Conservation (phyloP, 129 eudicot species). For the Apium graveolens region DNA sequence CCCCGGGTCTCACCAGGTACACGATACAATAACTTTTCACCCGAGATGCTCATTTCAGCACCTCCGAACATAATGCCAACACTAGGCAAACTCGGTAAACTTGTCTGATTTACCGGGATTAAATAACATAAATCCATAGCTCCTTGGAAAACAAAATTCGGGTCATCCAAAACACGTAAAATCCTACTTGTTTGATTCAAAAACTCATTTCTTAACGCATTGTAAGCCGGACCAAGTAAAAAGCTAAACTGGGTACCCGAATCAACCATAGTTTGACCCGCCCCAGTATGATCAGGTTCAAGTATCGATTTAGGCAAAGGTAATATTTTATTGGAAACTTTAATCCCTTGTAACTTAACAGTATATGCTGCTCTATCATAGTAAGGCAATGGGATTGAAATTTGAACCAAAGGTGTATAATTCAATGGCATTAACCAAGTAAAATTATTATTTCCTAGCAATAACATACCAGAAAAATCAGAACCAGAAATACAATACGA, state of each 20-base stretch:
- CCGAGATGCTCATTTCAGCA: constrained; percentile 49
- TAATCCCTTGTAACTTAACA: constrained; percentile 65
- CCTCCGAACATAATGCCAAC: constrained; percentile 57
- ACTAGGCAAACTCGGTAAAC: constrained; percentile 42
- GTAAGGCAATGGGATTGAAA: constrained; percentile 56
- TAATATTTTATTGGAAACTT: constrained; percentile 36
- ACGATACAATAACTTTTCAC: constrained; percentile 42
- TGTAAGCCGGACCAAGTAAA: constrained; percentile 62
- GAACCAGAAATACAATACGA: constrained; percentile 70
- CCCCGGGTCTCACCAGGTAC: constrained; percentile 47
- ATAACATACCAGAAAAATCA: constrained; percentile 56
- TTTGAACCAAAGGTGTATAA: constrained; percentile 65
- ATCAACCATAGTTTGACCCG: constrained; percentile 89
- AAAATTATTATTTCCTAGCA: constrained; percentile 45
- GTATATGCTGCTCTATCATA: constrained; percentile 68
- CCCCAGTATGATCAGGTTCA: constrained; percentile 78
- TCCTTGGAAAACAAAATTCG: constrained; percentile 59
- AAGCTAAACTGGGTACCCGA: constrained; percentile 78
- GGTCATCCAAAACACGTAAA: constrained; percentile 49
- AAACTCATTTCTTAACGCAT: constrained; percentile 52
- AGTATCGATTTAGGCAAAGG: constrained; percentile 51
- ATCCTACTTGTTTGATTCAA: constrained; percentile 39
- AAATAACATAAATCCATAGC: constrained; percentile 60
- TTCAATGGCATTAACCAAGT: constrained; percentile 56
- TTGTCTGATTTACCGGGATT: constrained; percentile 21